Percentiles rank a stretch among this genome's conserved stretches.
phyloP scores from a whole-genome alignment of 202 grass and related monocot species.

The Saccharum hybrid region DNA sequence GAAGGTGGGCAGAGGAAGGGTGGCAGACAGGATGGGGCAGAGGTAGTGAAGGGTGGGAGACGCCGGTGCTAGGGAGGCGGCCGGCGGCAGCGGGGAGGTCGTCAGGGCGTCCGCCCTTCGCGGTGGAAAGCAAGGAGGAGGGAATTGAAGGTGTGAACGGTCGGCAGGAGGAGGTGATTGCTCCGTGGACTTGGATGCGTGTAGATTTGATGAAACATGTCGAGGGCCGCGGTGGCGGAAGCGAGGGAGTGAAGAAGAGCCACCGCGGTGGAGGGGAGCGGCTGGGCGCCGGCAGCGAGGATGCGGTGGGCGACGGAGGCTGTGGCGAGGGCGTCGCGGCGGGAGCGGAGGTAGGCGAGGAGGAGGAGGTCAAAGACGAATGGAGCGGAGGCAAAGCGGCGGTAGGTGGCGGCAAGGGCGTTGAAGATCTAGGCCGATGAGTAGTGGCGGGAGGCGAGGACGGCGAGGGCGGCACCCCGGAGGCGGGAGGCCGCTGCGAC shows the following conservation, averaged over 20 bases:
- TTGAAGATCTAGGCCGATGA: slow-evolving; percentile 23
- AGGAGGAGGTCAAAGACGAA: slow-evolving; percentile 69
- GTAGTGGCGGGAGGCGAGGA: slow-evolving; percentile 43
- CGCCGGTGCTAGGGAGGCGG: no score
- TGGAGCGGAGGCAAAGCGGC: slow-evolving; percentile 57
- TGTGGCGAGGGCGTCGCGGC: slow-evolving; percentile 35
- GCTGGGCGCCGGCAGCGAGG: slow-evolving; percentile 41
- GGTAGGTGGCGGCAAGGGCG: slow-evolving; percentile 45
- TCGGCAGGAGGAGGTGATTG: slow-evolving; percentile 36
- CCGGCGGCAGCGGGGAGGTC: no score
- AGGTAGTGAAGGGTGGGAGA: no score
- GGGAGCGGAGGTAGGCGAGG: slow-evolving; percentile 52
- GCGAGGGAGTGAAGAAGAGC: slow-evolving; percentile 51
- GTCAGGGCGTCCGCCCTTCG: slow-evolving; percentile 15
- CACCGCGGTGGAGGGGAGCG: slow-evolving; percentile 41
- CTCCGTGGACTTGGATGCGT: slow-evolving; percentile 17
- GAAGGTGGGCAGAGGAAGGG: no score
- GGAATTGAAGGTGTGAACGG: slow-evolving; percentile 53
- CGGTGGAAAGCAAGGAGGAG: slow-evolving; percentile 66
- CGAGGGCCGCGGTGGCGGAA: slow-evolving; percentile 35
- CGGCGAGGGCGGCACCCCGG: slow-evolving; percentile 19
- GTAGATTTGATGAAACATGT: slow-evolving; percentile 60
- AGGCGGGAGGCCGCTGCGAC: slow-evolving; percentile 43
- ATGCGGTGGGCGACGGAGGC: slow-evolving; percentile 47
- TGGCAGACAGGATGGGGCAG: no score